phyloP scores from a whole-genome alignment of 2,329 filamentous ascomycete species.

The Aspergillus fijiensis region DNA sequence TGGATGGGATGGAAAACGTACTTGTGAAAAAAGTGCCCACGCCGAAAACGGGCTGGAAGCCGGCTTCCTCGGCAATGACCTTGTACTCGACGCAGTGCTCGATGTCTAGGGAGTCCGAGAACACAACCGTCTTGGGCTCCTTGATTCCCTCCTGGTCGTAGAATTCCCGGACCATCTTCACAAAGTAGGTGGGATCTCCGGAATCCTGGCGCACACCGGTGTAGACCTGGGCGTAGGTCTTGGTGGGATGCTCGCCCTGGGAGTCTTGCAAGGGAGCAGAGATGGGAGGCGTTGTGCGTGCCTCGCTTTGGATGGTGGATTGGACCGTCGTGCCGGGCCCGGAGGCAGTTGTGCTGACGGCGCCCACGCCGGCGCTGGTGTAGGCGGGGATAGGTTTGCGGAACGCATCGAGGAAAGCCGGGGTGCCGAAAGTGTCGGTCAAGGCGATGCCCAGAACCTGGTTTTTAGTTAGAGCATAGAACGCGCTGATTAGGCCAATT shows the following conservation, averaged over 20 bases:
- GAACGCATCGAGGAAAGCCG: conserved; percentile 83
- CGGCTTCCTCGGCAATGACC: conserved; percentile 71
- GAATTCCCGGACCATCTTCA: conserved; percentile 75
- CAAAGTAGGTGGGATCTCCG: conserved; percentile 77
- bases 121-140: conserved; percentile 85
- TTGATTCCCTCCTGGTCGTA: conserved; percentile 74
- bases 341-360: conserved; percentile 42
- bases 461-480: background rate
- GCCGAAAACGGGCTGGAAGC: conserved; percentile 85
- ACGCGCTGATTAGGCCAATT: background rate
- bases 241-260: conserved; percentile 42
- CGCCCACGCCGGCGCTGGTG: conserved; percentile 43
- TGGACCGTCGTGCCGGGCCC: conserved; percentile 45
- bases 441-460: conserved; percentile 81
- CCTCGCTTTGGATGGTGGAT: conserved; percentile 38
- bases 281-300: conserved; percentile 44
- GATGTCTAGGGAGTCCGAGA: conserved; percentile 91
- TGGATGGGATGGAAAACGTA: conserved; percentile 33
- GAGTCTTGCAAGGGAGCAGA: conserved; percentile 43
- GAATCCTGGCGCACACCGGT: conserved; percentile 86
- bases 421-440: conserved; percentile 95
- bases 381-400: conserved; percentile 60
- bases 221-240: conserved; percentile 79
- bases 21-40: conserved; percentile 93
- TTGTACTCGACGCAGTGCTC: conserved; percentile 91